Evolutionary conservation across 208 protist genomes (phyloP).

Genomic region (Trichomonas tenax): DNA sequence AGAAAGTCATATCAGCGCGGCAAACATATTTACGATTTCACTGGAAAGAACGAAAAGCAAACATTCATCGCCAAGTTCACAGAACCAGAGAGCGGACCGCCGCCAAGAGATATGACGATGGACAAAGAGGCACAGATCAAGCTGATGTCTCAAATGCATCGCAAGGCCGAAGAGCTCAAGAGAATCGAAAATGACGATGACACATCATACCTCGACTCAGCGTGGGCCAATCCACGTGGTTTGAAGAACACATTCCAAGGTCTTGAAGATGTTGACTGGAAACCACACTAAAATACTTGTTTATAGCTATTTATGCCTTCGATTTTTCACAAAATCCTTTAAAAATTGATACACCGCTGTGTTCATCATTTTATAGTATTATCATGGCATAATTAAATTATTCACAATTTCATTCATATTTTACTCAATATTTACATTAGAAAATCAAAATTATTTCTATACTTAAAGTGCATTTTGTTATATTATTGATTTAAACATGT

Average conservation of each 20-base stretch:
- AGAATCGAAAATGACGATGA: conserved; percentile 1
- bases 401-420: too few relatives aligned
- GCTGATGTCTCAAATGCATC: background rate
- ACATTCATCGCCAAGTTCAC: background rate
- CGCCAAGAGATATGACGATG: conserved; percentile 1
- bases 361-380: too few relatives aligned
- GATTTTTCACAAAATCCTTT: too few relatives aligned
- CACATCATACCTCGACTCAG: background rate
- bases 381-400: too few relatives aligned
- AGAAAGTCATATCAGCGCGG: background rate
- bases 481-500: too few relatives aligned
- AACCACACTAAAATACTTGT: background rate
- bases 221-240: background rate
- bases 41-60: background rate
- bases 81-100: background rate
- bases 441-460: too few relatives aligned
- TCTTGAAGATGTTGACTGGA: background rate
- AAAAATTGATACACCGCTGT: too few relatives aligned
- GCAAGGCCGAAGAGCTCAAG: conserved; percentile 1
- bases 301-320: too few relatives aligned
- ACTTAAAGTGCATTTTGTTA: too few relatives aligned
- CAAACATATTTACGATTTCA: background rate
- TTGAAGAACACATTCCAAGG: conserved; percentile 11
- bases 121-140: background rate
- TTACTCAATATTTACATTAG: too few relatives aligned